Conservation (phyloP, 2,329 filamentous ascomycete species). For the Penicillium occitanis region DNA sequence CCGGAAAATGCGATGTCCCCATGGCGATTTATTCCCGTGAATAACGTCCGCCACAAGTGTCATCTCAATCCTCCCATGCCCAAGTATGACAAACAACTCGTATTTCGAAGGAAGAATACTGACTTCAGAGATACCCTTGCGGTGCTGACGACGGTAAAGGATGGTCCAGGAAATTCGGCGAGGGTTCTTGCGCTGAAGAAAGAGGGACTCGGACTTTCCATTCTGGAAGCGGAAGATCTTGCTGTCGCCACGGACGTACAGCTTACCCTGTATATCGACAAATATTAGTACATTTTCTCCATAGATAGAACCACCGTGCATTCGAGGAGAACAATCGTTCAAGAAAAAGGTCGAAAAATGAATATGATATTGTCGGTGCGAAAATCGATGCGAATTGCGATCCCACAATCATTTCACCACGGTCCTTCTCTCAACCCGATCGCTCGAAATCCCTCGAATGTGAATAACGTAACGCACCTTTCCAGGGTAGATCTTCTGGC, state of each 20-base stretch:
- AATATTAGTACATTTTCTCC: constrained; percentile 12
- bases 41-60: background rate
- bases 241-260: constrained; percentile 99
- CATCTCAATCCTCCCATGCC: background rate
- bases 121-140: constrained; percentile 99
- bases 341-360: background rate
- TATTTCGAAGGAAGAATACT: constrained; percentile 41
- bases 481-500: constrained; percentile 76
- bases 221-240: constrained; percentile 99
- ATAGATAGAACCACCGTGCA: background rate
- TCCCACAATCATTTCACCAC: background rate
- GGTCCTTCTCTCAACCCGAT: background rate
- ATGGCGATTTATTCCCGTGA: background rate
- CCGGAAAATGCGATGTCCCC: background rate
- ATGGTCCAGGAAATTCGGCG: constrained; percentile 98
- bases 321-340: background rate
- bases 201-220: constrained; percentile 99
- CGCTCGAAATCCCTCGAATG: constrained; percentile 16
- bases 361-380: background rate
- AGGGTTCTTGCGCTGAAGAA: constrained; percentile 99
- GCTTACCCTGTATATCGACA: constrained; percentile 75
- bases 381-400: background rate
- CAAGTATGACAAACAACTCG: background rate
- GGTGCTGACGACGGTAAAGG: constrained; percentile 97
- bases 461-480: constrained; percentile 59